Percentiles rank a stretch among this genome's conserved stretches.
These are phyloP conservation scores for Claviceps spartinae DNA, from an alignment of 2,329 filamentous ascomycete genomes.

Conservation along the genomic window DNA sequence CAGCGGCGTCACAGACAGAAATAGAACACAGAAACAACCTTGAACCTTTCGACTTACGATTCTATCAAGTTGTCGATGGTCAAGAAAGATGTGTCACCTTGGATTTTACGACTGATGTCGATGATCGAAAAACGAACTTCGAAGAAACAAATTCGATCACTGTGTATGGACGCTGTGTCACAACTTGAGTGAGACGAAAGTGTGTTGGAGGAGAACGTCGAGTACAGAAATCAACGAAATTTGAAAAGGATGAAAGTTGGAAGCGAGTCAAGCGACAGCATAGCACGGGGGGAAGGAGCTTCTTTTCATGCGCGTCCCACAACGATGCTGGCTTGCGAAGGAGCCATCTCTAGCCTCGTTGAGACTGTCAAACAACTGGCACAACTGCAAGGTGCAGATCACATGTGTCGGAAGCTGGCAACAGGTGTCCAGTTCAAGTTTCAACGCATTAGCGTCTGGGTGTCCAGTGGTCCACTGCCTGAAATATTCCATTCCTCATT, in stretches of 20 bases:
- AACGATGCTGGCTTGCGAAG: too few relatives aligned
- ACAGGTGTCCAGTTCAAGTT: not conserved
- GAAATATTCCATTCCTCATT: too few relatives aligned
- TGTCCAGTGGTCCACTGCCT: not conserved
- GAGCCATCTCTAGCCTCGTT: too few relatives aligned
- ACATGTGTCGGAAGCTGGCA: not conserved
- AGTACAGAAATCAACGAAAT: not conserved
- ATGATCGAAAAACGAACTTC: not conserved
- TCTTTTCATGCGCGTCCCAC: not conserved
- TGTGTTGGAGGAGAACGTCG: not conserved
- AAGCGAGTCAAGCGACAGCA: constrained; percentile 4
- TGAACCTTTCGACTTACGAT: not conserved
- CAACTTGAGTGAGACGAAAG: not conserved
- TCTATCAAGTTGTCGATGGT: not conserved
- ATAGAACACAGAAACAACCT: not conserved
- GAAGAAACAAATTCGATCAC: not conserved
- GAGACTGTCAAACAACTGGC: not conserved
- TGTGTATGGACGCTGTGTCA: not conserved
- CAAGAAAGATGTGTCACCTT: not conserved
- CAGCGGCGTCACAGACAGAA: not conserved
- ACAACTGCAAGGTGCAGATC: not conserved
- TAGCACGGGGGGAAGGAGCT: constrained; percentile 1
- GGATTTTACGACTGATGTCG: not conserved
- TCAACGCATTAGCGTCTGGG: not conserved
- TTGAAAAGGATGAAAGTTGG: not conserved